These are phyloP conservation scores for Sarocladium oryzae DNA, from an alignment of 2,329 filamentous ascomycete genomes.

Conservation along the genomic window DNA sequence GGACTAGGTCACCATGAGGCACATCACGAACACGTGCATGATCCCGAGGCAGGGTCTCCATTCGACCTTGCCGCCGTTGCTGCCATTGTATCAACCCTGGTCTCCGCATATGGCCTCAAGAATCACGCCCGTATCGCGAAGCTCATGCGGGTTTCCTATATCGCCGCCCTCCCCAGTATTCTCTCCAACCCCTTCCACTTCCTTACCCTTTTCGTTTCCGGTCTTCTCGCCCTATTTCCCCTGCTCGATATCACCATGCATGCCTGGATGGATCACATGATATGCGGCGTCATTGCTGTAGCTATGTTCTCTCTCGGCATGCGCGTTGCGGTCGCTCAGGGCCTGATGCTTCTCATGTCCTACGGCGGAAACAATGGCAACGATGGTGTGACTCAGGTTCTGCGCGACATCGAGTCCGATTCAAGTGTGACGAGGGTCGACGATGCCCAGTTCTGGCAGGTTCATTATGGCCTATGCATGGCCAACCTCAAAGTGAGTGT, in stretches of 20 bases:
- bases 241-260: slow-evolving; percentile 76
- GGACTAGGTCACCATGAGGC: slow-evolving; percentile 51
- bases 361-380: slow-evolving; percentile 44
- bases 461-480: slow-evolving; percentile 95
- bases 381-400: slow-evolving; percentile 60
- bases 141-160: slow-evolving; percentile 79
- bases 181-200: slow-evolving; percentile 94
- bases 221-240: slow-evolving; percentile 72
- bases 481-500: slow-evolving; percentile 83
- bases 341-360: slow-evolving; percentile 93
- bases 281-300: slow-evolving; percentile 75
- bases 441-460: slow-evolving; percentile 96
- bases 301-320: slow-evolving; percentile 85
- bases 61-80: slow-evolving; percentile 77
- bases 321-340: slow-evolving; percentile 77
- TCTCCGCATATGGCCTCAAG: slow-evolving; percentile 79
- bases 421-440: slow-evolving; percentile 70
- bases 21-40: slow-evolving; percentile 63
- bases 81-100: slow-evolving; percentile 73
- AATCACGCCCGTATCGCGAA: slow-evolving; percentile 91
- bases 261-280: slow-evolving; percentile 72
- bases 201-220: slow-evolving; percentile 81
- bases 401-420: slow-evolving; percentile 79
- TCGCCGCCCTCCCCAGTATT: slow-evolving; percentile 76
- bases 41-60: slow-evolving; percentile 62